phyloP scores from a whole-genome alignment of 192 early-diverging fungal genomes.

The Backusella australiensis region DNA sequence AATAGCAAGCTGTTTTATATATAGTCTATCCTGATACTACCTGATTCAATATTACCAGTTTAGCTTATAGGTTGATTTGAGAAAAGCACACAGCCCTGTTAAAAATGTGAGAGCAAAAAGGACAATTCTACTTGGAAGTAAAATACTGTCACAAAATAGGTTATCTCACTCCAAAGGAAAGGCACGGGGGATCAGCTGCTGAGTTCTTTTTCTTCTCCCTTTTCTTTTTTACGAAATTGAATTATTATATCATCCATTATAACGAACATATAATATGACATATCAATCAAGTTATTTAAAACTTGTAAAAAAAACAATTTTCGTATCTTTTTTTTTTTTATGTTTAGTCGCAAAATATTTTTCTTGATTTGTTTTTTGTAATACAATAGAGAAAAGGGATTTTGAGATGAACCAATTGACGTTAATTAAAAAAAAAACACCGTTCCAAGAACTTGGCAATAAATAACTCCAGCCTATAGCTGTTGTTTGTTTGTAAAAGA shows the following conservation, averaged over 20 bases:
- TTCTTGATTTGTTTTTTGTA: not conserved
- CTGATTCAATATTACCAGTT: not conserved
- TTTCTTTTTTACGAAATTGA: not conserved
- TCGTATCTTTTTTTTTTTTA: too few species aligned
- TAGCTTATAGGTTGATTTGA: not conserved
- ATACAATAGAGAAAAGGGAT: not conserved
- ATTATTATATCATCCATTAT: too few species aligned
- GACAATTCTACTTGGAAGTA: not conserved
- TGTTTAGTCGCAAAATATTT: too few species aligned
- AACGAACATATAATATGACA: not conserved
- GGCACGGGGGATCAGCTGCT: not conserved
- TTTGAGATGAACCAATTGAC: not conserved
- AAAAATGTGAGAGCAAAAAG: too few species aligned
- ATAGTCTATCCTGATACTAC: not conserved
- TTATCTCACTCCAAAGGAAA: not conserved
- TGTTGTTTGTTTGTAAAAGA: not conserved
- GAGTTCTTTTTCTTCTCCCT: not conserved
- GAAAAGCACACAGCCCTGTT: too few species aligned
- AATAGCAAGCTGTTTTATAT: not conserved
- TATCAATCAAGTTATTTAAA: not conserved
- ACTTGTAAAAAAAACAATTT: too few species aligned
- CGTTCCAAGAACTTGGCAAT: not conserved
- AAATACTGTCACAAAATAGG: not conserved
- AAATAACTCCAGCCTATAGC: not conserved
- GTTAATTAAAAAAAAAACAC: not conserved